Evolutionary conservation across 352 stramenopile genomes (phyloP), one percentile per base, ranked within the genome.

Genomic region (Globisporangium radiosum): DNA sequence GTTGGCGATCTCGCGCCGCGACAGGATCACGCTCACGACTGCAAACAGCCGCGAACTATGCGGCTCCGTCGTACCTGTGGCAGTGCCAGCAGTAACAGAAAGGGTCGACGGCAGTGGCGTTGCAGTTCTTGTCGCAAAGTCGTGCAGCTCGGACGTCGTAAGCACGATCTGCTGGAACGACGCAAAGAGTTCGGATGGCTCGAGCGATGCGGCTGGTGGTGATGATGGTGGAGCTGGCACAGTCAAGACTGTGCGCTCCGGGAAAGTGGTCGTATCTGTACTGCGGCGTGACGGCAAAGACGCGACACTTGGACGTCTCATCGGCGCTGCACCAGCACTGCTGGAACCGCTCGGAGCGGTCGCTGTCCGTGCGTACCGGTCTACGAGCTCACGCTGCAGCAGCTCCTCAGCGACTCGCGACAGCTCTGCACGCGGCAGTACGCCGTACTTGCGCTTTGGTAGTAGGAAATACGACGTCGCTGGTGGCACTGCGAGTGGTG

Each of bases 21-120:
- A 84, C 5, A 90, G 64, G 25, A 88, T 68, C 13, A 88, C 70
- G 54, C 78, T 85, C n/a, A 64, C 70, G 48, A 81, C 68, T 4
- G 76, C 78, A 54, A 87, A 88, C 0, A 67, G 8, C 40, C 38
- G 49, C 47, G 45, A 15, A n/a, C 45, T 8, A 44, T 44, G 7
- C 7, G 11, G 45, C 15, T 15, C 3, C 45, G 13, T 49, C 37
- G 52, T 8, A 7, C 42, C 7, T 14, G 33, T 48, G 14, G 14
- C 36, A 33, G 2, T 33, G 25, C 2, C 25, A 33, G 25, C 25
- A 33, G 25, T 33, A 33, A 33, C 25, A 33, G 25, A 33, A 33
- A 33, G 25, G 25, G 25, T 33, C 25, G 25, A 33, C 25, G 25
- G 25, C 25, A 33, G 25, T 33, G 25, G 25, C 25, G 25, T 33